Conservation (phyloP, 2,329 filamentous ascomycete species). For the Rosellinia necatrix region DNA sequence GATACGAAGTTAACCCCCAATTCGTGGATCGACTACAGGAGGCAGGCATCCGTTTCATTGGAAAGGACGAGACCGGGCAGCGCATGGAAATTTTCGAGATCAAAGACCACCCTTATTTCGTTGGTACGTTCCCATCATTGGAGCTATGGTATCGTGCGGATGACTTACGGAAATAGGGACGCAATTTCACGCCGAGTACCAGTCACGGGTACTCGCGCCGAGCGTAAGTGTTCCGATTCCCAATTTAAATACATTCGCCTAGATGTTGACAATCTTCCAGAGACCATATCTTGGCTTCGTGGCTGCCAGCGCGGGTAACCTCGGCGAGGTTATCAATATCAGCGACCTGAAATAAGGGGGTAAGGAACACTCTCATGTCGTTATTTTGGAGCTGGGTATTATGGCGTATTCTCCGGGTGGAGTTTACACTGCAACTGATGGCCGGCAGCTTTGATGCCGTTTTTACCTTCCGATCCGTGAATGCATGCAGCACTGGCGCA, state of each 20-base stretch:
- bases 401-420: neutral
- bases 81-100: slow-evolving; percentile 86
- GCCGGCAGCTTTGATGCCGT: neutral
- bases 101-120: slow-evolving; percentile 82
- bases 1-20: slow-evolving; percentile 88
- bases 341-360: slow-evolving; percentile 21
- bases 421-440: neutral
- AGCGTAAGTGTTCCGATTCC: slow-evolving; percentile 16
- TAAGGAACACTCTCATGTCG: neutral
- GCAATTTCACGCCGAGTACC: slow-evolving; percentile 89
- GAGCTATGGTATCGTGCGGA: neutral
- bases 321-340: slow-evolving; percentile 48
- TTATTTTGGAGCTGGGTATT: neutral
- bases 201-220: slow-evolving; percentile 74
- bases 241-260: neutral
- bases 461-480: neutral
- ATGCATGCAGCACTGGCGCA: slow-evolving; percentile 12
- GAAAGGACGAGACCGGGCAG: slow-evolving; percentile 77
- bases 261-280: slow-evolving; percentile 7
- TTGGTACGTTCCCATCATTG: slow-evolving; percentile 43
- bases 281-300: slow-evolving; percentile 81
- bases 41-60: slow-evolving; percentile 74
- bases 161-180: slow-evolving; percentile 16
- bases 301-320: slow-evolving; percentile 72
- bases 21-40: slow-evolving; percentile 71